Percentiles rank a stretch among this genome's conserved stretches.
These are phyloP conservation scores for Aspergillus hortae DNA, from an alignment of 2,329 filamentous ascomycete species.

Conservation along the genomic window DNA sequence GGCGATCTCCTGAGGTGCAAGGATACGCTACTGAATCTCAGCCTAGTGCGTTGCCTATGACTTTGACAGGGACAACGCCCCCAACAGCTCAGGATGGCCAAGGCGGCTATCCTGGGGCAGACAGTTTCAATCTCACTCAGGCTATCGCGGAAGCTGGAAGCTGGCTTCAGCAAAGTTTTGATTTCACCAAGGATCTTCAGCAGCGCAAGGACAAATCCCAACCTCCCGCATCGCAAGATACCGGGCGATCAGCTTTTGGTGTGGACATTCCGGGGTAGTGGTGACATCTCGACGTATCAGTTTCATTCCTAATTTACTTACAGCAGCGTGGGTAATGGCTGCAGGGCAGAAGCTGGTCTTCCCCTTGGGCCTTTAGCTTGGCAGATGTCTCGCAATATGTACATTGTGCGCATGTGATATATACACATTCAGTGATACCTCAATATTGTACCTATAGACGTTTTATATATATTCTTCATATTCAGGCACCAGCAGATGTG, in stretches of 20 bases:
- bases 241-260: constrained; percentile 8
- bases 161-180: constrained; percentile 44
- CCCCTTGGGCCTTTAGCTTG: not conserved
- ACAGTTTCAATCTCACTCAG: constrained; percentile 42
- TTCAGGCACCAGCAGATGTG: too few relatives aligned
- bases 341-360: not conserved
- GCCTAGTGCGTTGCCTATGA: constrained; percentile 26
- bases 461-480: too few relatives aligned
- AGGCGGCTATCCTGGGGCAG: constrained; percentile 22
- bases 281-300: not conserved
- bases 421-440: too few relatives aligned
- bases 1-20: not conserved
- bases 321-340: not conserved
- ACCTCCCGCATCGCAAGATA: constrained; percentile 11
- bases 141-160: constrained; percentile 45
- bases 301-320: not conserved
- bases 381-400: too few relatives aligned
- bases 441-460: too few relatives aligned
- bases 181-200: constrained; percentile 35
- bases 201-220: constrained; percentile 12
- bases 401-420: too few relatives aligned
- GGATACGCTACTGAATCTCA: constrained; percentile 7
- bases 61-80: constrained; percentile 30
- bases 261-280: constrained; percentile 11
- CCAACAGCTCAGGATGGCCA: constrained; percentile 35